Evolutionary conservation across 495 filamentous ascomycete species (phyloP).

Genomic region (Penicillium coffeae): DNA sequence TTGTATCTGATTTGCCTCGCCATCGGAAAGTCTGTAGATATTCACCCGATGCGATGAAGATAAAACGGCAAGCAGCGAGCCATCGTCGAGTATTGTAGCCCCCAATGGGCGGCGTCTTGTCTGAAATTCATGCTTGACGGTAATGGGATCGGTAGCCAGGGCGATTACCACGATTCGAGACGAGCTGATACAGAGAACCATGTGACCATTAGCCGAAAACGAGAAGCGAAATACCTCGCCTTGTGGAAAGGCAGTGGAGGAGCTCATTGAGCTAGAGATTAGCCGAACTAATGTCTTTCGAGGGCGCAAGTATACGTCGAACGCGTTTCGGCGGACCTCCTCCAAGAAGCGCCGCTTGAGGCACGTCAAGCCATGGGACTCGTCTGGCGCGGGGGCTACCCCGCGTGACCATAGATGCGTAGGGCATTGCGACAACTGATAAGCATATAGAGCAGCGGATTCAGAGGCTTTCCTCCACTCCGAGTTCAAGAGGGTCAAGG

Average conservation of each 20-base stretch:
- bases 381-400: slow-evolving; percentile 34
- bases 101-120: slow-evolving; percentile 72
- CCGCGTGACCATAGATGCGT: slow-evolving; percentile 59
- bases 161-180: slow-evolving; percentile 80
- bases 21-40: slow-evolving; percentile 64
- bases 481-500: slow-evolving; percentile 72
- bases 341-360: slow-evolving; percentile 65
- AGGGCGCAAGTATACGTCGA: slow-evolving; percentile 72
- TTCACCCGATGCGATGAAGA: slow-evolving; percentile 79
- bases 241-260: slow-evolving; percentile 72
- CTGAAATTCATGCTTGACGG: slow-evolving; percentile 73
- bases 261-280: slow-evolving; percentile 79
- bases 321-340: slow-evolving; percentile 74
- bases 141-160: slow-evolving; percentile 50
- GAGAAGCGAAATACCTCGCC: slow-evolving; percentile 84
- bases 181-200: slow-evolving; percentile 77
- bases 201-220: slow-evolving; percentile 69
- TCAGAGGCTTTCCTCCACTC: slow-evolving; percentile 74
- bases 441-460: slow-evolving; percentile 65
- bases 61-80: slow-evolving; percentile 70
- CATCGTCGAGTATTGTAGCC: slow-evolving; percentile 76
- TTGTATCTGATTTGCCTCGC: slow-evolving; percentile 61
- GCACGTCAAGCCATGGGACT: slow-evolving; percentile 51
- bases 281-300: slow-evolving; percentile 66
- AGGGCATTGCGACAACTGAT: slow-evolving; percentile 69